Evolutionary conservation across 106 monocot species (phyloP).

Genomic region (Dendrobium officinale): DNA sequence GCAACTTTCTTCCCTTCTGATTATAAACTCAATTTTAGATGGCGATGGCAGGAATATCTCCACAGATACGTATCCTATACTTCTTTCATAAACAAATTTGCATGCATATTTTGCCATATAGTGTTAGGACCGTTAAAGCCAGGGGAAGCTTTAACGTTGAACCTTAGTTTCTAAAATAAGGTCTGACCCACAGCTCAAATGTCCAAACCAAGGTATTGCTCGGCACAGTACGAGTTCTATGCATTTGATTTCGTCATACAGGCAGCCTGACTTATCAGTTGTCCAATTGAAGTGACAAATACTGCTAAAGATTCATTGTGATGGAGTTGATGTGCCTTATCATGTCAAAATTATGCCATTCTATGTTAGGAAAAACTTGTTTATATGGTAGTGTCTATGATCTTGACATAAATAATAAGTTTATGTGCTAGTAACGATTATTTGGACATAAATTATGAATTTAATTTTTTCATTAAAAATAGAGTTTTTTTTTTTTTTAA

Average conservation of each 20-base stretch:
- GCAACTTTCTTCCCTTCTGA: constrained; percentile 2
- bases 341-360: not conserved
- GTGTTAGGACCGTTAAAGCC: not conserved
- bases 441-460: not conserved
- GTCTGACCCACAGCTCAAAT: not conserved
- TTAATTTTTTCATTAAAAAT: no score
- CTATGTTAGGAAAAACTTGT: not conserved
- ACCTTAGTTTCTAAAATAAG: not conserved
- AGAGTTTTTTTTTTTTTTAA: no score
- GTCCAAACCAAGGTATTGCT: not conserved
- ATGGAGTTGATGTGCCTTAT: not conserved
- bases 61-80: constrained; percentile 50
- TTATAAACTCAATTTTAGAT: constrained; percentile 49
- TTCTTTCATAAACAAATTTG: not conserved
- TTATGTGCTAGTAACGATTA: not conserved
- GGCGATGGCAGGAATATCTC: constrained; percentile 66
- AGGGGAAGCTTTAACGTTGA: not conserved
- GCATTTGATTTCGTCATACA: not conserved
- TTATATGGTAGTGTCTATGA: not conserved
- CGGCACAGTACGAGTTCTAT: not conserved
- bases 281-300: not conserved
- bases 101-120: not conserved
- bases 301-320: not conserved
- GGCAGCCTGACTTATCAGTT: not conserved
- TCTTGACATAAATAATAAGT: not conserved